phyloP scores from a whole-genome alignment of 768 basidiomycete genomes.

The Mrakia gelida region DNA sequence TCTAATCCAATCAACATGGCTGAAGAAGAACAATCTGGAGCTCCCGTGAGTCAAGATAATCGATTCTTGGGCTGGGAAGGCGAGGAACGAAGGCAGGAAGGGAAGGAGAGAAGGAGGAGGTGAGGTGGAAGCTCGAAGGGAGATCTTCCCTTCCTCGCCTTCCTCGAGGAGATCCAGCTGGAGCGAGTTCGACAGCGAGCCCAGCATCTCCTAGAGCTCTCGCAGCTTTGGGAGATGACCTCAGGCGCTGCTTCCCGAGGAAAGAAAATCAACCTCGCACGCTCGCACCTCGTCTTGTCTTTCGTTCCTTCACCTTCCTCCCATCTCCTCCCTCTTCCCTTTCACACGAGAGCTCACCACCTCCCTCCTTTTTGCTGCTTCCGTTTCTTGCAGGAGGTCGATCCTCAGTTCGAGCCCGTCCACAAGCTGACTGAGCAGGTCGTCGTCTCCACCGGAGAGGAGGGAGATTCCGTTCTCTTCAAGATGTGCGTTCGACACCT shows the following conservation, averaged over 20 bases:
- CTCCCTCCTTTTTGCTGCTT: background rate
- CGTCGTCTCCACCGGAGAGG: conserved; percentile 89
- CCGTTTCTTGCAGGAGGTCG: conserved; percentile 56
- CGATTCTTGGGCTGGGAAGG: background rate
- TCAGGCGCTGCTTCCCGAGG: background rate
- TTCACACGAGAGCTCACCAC: background rate
- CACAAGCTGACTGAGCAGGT: conserved; percentile 94
- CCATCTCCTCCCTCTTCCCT: background rate
- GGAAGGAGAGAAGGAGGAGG: background rate
- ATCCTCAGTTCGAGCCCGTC: conserved; percentile 91
- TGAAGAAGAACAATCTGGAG: conserved; percentile 27
- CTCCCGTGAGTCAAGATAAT: conserved; percentile 13
- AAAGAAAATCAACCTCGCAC: background rate
- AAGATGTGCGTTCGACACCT: conserved; percentile 62
- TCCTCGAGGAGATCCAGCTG: background rate
- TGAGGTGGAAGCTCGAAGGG: background rate
- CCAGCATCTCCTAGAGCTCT: background rate
- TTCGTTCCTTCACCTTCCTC: conserved; percentile 8
- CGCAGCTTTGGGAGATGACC: background rate
- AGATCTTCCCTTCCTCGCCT: background rate
- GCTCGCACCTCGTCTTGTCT: background rate
- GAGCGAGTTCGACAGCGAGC: background rate
- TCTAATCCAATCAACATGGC: conserved; percentile 25
- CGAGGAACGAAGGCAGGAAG: background rate
- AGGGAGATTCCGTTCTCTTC: conserved; percentile 87